These are phyloP conservation scores for Coemansia sp. DNA, from an alignment of 192 early-diverging fungal genomes.

Conservation along the genomic window DNA sequence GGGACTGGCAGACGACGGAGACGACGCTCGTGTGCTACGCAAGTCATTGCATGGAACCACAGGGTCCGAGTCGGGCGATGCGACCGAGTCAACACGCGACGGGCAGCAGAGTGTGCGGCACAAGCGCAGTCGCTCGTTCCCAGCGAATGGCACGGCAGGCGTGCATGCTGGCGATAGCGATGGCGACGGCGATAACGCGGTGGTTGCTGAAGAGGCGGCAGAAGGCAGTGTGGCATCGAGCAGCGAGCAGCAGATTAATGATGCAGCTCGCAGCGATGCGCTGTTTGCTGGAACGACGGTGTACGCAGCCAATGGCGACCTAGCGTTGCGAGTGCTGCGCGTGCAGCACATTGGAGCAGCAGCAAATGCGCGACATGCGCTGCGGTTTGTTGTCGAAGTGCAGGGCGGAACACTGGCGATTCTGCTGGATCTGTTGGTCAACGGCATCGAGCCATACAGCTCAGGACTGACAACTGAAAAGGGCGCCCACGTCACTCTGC, in stretches of 20 bases:
- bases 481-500: constrained; percentile 40
- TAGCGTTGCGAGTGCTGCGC: constrained; percentile 44
- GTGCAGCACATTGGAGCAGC: constrained; percentile 34
- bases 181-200: background rate
- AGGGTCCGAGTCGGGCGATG: constrained; percentile 4
- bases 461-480: constrained; percentile 50
- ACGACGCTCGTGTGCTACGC: background rate
- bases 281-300: constrained; percentile 37
- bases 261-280: constrained; percentile 34
- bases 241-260: constrained; percentile 36
- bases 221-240: constrained; percentile 4
- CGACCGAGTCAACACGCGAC: background rate
- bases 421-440: constrained; percentile 60
- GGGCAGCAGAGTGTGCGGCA: constrained; percentile 23
- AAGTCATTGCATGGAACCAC: constrained; percentile 12
- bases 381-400: constrained; percentile 58
- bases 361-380: background rate
- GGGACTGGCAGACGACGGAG: background rate
- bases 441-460: constrained; percentile 56
- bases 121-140: constrained; percentile 54
- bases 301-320: constrained; percentile 49
- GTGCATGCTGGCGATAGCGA: constrained; percentile 9
- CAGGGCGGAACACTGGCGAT: constrained; percentile 62
- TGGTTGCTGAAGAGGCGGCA: background rate
- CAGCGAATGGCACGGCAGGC: constrained; percentile 13